Percentiles rank a stretch among this genome's conserved stretches.
These are phyloP conservation scores for Apiotrichum siamense DNA, from an alignment of 1,284 basidiomycete genomes.

Conservation along the genomic window DNA sequence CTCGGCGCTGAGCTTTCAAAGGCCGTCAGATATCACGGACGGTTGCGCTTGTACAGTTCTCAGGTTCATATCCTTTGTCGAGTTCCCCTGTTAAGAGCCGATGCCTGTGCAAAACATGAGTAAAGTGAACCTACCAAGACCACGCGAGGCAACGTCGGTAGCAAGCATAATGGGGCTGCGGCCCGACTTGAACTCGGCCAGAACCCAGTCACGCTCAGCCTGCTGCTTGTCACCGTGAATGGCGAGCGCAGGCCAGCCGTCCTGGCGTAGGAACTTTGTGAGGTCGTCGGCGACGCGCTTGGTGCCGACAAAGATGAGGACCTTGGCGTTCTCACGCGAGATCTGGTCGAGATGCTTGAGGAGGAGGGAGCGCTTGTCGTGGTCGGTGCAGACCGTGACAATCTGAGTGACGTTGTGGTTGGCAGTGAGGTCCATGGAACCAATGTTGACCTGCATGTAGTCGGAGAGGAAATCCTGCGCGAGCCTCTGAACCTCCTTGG, in stretches of 20 bases:
- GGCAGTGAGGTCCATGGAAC: slow-evolving; percentile 95
- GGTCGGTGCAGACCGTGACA: slow-evolving; percentile 94
- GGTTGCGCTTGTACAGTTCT: slow-evolving; percentile 3
- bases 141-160: slow-evolving; percentile 96
- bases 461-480: slow-evolving; percentile 94
- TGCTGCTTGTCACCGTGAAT: slow-evolving; percentile 97
- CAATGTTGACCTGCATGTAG: slow-evolving; percentile 98
- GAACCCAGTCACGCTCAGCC: slow-evolving; percentile 93
- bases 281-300: slow-evolving; percentile 98
- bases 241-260: slow-evolving; percentile 97
- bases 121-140: slow-evolving; percentile 80
- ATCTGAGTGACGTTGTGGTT: slow-evolving; percentile 98
- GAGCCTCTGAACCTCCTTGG: slow-evolving; percentile 97
- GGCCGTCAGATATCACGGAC: slow-evolving; percentile 16
- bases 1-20: slow-evolving; percentile 2
- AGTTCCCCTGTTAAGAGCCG: slow-evolving; percentile 15
- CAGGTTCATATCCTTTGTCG: background rate
- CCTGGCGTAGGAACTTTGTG: slow-evolving; percentile 92
- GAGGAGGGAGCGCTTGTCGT: slow-evolving; percentile 92
- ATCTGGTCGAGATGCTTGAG: slow-evolving; percentile 97
- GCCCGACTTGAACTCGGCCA: slow-evolving; percentile 96
- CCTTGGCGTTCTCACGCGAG: slow-evolving; percentile 93
- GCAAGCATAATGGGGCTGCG: slow-evolving; percentile 96
- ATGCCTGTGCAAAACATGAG: slow-evolving; percentile 19
- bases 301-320: slow-evolving; percentile 96